A percentile compares a stretch with the other conserved stretches of the same genome.
Evolutionary conservation across 140 eudicot genomes (phyloP).

Genomic region (Erigeron philadelphicus): DNA sequence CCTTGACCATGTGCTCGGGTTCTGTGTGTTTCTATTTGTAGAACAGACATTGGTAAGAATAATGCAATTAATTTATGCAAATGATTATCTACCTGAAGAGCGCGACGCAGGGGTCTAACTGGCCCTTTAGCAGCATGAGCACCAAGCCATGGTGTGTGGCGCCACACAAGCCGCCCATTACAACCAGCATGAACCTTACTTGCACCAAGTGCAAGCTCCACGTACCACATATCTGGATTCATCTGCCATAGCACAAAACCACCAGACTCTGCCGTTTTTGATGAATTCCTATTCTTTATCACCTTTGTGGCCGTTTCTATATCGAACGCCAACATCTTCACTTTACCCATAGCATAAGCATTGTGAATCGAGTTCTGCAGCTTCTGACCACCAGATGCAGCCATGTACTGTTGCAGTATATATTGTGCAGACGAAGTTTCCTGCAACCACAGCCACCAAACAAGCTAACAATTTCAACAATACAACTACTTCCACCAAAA

Average conservation of each 20-base stretch:
- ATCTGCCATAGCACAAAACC: conserved; percentile 96
- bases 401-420: conserved; percentile 86
- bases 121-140: conserved; percentile 97
- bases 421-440: conserved; percentile 96
- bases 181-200: conserved; percentile 94
- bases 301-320: conserved; percentile 90
- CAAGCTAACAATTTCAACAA: conserved; percentile 5
- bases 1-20: not conserved
- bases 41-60: not conserved
- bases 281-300: conserved; percentile 61
- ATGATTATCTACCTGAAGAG: conserved; percentile 64
- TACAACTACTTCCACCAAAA: conserved; percentile 31
- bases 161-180: conserved; percentile 92
- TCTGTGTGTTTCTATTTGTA: not conserved
- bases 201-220: conserved; percentile 86
- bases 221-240: conserved; percentile 98
- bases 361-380: conserved; percentile 67
- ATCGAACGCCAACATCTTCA: conserved; percentile 81
- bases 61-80: not conserved
- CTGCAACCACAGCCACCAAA: conserved; percentile 39
- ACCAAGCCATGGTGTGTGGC: conserved; percentile 97
- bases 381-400: conserved; percentile 91
- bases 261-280: conserved; percentile 79
- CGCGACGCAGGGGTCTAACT: conserved; percentile 89
- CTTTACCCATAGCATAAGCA: conserved; percentile 89